These are phyloP conservation scores for Babjeviella inositovora DNA, from an alignment of 805 yeast species.

Conservation along the genomic window DNA sequence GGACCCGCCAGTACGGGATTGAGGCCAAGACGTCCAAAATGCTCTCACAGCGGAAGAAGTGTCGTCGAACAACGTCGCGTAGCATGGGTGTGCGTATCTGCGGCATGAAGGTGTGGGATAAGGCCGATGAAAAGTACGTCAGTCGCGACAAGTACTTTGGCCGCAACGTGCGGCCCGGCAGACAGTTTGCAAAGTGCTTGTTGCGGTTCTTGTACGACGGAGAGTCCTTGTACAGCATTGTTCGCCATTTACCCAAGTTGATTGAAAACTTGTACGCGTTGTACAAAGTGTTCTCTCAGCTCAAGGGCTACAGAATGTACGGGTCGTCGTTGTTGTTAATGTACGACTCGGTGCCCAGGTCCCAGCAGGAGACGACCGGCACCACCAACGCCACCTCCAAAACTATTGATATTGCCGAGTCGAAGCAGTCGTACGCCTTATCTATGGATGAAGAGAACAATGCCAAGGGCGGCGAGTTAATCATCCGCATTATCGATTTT, in stretches of 20 bases:
- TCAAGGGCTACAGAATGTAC: conserved; percentile 73
- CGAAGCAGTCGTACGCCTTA: too few relatives aligned
- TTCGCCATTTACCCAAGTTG: conserved; percentile 51
- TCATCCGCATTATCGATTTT: conserved; percentile 81
- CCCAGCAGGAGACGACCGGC: conserved; percentile 4
- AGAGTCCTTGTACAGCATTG: conserved; percentile 31
- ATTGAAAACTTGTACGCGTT: conserved; percentile 45
- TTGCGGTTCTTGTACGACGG: conserved; percentile 77
- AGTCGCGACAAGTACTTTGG: conserved; percentile 90
- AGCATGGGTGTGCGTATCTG: conserved; percentile 83
- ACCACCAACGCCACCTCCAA: too few relatives aligned
- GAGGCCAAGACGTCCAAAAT: conserved; percentile 66
- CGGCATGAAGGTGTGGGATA: conserved; percentile 82
- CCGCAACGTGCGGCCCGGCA: conserved; percentile 52
- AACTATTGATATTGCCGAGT: too few relatives aligned
- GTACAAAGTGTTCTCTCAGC: conserved; percentile 29
- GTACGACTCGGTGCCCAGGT: conserved; percentile 69
- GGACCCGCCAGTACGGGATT: conserved; percentile 96
- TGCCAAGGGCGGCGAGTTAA: conserved; percentile 8
- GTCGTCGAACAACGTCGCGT: conserved; percentile 67
- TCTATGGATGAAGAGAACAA: conserved; percentile 2
- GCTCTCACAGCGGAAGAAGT: conserved; percentile 67
- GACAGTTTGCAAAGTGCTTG: conserved; percentile 61
- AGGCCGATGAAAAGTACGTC: conserved; percentile 24
- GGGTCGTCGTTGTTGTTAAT: conserved; percentile 82